A percentile compares a stretch with the other conserved stretches of the same genome.
phyloP scores from a whole-genome alignment of 2,329 filamentous ascomycete genomes.

The Pseudocercospora cruenta region DNA sequence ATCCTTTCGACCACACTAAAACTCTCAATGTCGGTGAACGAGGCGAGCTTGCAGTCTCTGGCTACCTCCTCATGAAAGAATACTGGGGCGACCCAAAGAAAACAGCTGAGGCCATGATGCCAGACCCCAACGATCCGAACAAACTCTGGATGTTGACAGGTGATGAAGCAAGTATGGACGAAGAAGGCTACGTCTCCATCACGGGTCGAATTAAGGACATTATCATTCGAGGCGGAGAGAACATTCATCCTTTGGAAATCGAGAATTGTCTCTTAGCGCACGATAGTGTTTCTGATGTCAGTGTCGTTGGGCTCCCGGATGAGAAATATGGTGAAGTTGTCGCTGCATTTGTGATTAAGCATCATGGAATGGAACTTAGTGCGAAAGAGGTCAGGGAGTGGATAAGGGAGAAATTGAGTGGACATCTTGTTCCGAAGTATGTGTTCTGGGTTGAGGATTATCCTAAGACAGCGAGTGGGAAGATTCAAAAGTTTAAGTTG shows the following conservation, averaged over 20 bases:
- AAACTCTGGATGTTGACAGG: slow-evolving; percentile 87
- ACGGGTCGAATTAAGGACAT: slow-evolving; percentile 92
- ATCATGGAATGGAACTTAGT: slow-evolving; percentile 52
- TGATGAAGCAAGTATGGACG: slow-evolving; percentile 86
- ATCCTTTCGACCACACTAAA: slow-evolving; percentile 61
- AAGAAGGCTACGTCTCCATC: slow-evolving; percentile 81
- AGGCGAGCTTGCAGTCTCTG: slow-evolving; percentile 81
- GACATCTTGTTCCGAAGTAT: slow-evolving; percentile 80
- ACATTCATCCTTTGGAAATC: slow-evolving; percentile 91
- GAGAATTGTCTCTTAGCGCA: slow-evolving; percentile 84
- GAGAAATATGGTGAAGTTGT: slow-evolving; percentile 84
- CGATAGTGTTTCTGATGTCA: slow-evolving; percentile 71
- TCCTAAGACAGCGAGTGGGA: slow-evolving; percentile 93
- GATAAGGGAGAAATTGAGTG: slow-evolving; percentile 71
- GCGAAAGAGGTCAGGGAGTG: slow-evolving; percentile 68
- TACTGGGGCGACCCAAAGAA: slow-evolving; percentile 77
- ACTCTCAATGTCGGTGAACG: slow-evolving; percentile 67
- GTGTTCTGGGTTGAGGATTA: slow-evolving; percentile 87
- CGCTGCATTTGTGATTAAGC: slow-evolving; percentile 75
- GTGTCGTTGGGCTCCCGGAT: slow-evolving; percentile 82
- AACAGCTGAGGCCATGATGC: slow-evolving; percentile 70
- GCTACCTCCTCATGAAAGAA: slow-evolving; percentile 87
- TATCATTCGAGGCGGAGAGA: slow-evolving; percentile 93
- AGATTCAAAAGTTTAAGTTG: slow-evolving; percentile 93
- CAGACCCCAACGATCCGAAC: slow-evolving; percentile 58